Base-by-base conservation (phyloP, 257 asterid genomes). In the Knoxia roxburghii region DNA sequence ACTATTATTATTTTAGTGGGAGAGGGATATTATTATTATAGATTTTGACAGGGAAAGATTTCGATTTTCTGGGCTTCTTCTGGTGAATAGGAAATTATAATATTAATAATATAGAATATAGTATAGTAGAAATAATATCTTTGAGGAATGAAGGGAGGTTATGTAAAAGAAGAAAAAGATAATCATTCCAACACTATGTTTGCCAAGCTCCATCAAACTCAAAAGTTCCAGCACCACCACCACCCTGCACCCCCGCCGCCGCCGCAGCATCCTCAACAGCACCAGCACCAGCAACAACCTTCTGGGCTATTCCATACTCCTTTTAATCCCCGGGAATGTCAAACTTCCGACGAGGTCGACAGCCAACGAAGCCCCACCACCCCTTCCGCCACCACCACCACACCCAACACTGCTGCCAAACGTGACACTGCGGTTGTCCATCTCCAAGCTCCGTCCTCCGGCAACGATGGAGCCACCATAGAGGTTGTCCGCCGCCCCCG, bases 401-500 rank as follows among this genome's bases (percentile, higher is more conserved):
- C 64, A 1, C 24, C 30, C 39, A 55, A 8, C 61, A 12, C 61
- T n/a, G 9, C 26, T 27, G 7, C 61, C 52, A 68, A 64, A 40
- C 32, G 45, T 35, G 55, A 24, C 12, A 14, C 55, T 37, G 4
- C 41, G 9, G 9, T 37, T 9, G 15, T 73, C 7, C 64, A 33
- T 43, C 61, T 48, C 23, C 71, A 32, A 40, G 18, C 72, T 8
- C 78, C 66, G 1, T 73, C 79, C 29, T 45, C 80, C 0, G 68
- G 67, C 18, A 61, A 71, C 79, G 96, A 86, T 65, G 96, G 92
- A 46, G 89, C 92, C 32, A 62, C 84, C 45, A 89, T 89, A 30
- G 96, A 89, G 21, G 86, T 87, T 9, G 79, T 75, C 59, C 96
- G 96, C 35, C 90, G 96, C 54, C 92, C 96, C 15, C 91, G 95